Conservation (phyloP, 192 early-diverging fungal species). For the Coemansia sp. region DNA sequence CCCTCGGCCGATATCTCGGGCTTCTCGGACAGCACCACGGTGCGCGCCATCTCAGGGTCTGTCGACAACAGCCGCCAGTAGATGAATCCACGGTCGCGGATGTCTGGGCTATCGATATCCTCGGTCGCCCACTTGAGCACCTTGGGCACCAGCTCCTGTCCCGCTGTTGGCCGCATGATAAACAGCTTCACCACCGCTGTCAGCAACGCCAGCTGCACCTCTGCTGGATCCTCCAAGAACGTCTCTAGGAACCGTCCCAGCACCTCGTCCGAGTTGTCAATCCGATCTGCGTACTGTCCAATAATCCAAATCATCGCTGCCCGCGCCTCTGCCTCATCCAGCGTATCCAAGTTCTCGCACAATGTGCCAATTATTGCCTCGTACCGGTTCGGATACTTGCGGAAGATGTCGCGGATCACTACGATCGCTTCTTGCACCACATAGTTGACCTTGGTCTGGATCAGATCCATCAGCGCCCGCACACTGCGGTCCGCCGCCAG, state of each 20-base stretch:
- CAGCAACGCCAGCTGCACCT: constrained; percentile 90
- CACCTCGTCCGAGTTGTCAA: constrained; percentile 92
- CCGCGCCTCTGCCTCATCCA: constrained; percentile 98
- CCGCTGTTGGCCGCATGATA: constrained; percentile 86
- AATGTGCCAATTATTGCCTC: constrained; percentile 89
- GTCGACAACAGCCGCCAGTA: constrained; percentile 97
- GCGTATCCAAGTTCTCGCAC: constrained; percentile 92
- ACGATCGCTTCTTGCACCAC: constrained; percentile 98
- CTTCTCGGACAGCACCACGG: constrained; percentile 89
- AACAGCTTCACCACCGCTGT: constrained; percentile 97
- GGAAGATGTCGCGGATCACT: constrained; percentile 98
- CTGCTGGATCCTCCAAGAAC: constrained; percentile 85
- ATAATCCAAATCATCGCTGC: constrained; percentile 99
- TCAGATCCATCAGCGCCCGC: constrained; percentile 80
- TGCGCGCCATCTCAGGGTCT: constrained; percentile 71
- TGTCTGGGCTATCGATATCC: constrained; percentile 93
- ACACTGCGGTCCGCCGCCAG: constrained; percentile 84
- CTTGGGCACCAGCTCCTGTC: constrained; percentile 91
- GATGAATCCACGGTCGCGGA: constrained; percentile 96
- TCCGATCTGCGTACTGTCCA: constrained; percentile 96
- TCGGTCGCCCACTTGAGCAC: constrained; percentile 94
- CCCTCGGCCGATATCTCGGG: constrained; percentile 92
- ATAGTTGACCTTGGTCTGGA: constrained; percentile 97
- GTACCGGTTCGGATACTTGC: constrained; percentile 97
- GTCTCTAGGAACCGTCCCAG: constrained; percentile 84